A percentile compares a stretch with the other conserved stretches of the same genome.
phyloP scores from a whole-genome alignment of 106 monocot species.

The Dendrobium chrysotoxum region DNA sequence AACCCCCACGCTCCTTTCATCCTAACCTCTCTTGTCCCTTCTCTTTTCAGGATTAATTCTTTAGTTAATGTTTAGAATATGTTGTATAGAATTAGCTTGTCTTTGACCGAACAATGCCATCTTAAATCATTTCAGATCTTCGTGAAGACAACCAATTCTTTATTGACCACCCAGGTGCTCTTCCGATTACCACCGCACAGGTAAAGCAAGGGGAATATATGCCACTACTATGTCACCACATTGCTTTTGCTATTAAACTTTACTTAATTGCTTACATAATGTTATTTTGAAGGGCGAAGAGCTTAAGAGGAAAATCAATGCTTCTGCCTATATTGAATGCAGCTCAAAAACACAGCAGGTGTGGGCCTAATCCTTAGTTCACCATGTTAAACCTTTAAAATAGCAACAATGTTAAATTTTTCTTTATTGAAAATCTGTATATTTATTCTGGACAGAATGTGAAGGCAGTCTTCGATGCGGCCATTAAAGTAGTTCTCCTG shows the following conservation, averaged over 20 bases:
- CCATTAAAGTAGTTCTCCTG: constrained; percentile 57
- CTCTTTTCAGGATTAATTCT: too few species aligned
- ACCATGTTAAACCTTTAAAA: not conserved
- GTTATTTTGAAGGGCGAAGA: constrained; percentile 30
- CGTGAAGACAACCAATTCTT: constrained; percentile 17
- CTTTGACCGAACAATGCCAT: not conserved
- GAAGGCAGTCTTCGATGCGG: constrained; percentile 56
- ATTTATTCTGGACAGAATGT: constrained; percentile 28
- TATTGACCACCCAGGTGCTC: constrained; percentile 15
- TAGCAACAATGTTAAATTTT: not conserved
- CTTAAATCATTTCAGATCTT: constrained; percentile 13
- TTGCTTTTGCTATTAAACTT: not conserved
- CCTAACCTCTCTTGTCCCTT: too few species aligned
- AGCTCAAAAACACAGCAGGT: constrained; percentile 49
- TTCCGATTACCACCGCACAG: constrained; percentile 15
- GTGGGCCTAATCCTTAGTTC: not conserved
- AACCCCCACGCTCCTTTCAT: too few species aligned
- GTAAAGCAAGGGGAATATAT: not conserved
- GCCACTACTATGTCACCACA: not conserved
- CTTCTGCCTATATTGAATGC: constrained; percentile 36
- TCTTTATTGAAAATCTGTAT: not conserved
- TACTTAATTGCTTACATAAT: not conserved
- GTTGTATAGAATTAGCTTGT: not conserved
- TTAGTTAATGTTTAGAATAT: not conserved
- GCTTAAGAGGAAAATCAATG: constrained; percentile 26